Evolutionary conservation across 2,329 filamentous ascomycete species (phyloP), one percentile per base, ranked within the genome.

Genomic region (Aspergillus puulaauensis): DNA sequence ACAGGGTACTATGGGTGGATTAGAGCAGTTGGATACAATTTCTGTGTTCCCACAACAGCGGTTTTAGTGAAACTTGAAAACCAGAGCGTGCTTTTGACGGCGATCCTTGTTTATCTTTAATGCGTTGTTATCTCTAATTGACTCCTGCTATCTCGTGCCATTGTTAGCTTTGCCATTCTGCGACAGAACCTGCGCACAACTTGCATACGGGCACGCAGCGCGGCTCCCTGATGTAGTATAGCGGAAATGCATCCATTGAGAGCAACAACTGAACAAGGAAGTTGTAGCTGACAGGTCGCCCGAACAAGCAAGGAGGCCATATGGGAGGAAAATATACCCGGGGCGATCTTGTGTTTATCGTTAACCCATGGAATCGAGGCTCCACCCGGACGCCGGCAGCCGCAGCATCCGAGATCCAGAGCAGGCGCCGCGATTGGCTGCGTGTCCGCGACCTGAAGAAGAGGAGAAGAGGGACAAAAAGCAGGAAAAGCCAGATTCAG

Each of bases 1-100:
- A 64, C 86, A 90, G 68, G 84, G 89, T 8, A 93, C 95, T 4
- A 90, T 96, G 62, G 91, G 92, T 4, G 84, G 84, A 2, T 73
- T 81, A 64, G 89, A 97, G 70, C 86, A 90, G 63, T 69, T 98
- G 44, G 83, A 88, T 35, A 96, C 93, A 0, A 81, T 91, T 27
- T 88, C 88, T 0, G 85, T 98, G 1, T 99, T 99, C 70, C 95
- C 95, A 9, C 82, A 93, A 56, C 91, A 91, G 1, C 86, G 84
- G 17, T 78, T 80, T 68, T 52, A 44, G 37, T 60, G 51, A 54
- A 27, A 35, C 37, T 31, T 19, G 31, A 17, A 15, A 12, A 21
- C 6, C 21, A 15, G 39, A 45, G 21, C 35, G 6, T 51, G 19
- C 7, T 35, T 37, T 7, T 23, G 44, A n/a, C 15, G 35, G 35